Evolutionary conservation across 257 asterid species (phyloP).

Genomic region (Salvia hispanica): DNA sequence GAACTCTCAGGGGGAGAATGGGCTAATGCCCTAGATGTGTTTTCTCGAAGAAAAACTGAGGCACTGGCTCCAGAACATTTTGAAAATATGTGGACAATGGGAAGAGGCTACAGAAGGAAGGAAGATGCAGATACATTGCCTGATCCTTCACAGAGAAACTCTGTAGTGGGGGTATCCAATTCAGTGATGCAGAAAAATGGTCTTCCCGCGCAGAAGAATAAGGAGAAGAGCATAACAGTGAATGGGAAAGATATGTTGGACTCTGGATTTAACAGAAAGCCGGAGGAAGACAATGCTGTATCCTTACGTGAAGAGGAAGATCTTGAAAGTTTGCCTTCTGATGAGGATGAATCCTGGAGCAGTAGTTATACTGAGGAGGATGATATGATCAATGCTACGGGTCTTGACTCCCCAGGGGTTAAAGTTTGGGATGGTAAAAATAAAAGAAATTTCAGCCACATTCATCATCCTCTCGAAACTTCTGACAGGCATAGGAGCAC

Average conservation of each 20-base stretch:
- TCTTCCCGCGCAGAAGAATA: constrained; percentile 43
- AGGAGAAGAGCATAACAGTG: constrained; percentile 29
- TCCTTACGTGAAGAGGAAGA: constrained; percentile 52
- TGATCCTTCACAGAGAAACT: constrained; percentile 43
- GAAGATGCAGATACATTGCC: constrained; percentile 43
- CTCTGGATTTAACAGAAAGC: constrained; percentile 38
- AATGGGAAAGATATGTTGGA: constrained; percentile 31
- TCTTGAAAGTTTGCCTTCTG: constrained; percentile 42
- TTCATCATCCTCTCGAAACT: constrained; percentile 95
- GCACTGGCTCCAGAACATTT: constrained; percentile 90
- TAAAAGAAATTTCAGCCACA: constrained; percentile 66
- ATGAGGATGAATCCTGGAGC: constrained; percentile 68
- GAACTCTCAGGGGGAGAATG: constrained; percentile 80
- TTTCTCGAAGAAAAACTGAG: constrained; percentile 78
- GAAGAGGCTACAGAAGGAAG: constrained; percentile 72
- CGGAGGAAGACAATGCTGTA: constrained; percentile 20
- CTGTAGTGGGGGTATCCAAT: constrained; percentile 49
- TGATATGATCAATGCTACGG: constrained; percentile 60
- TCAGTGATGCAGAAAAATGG: constrained; percentile 48
- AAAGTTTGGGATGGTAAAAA: constrained; percentile 93
- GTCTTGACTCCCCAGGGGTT: constrained; percentile 86
- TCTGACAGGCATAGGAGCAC: constrained; percentile 53
- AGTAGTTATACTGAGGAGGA: constrained; percentile 82
- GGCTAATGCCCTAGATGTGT: constrained; percentile 73
- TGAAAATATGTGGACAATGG: constrained; percentile 96